Percentiles rank a stretch among this genome's conserved stretches.
Evolutionary conservation across 495 filamentous ascomycete genomes (phyloP).

Genomic region (Acidomyces sp.): DNA sequence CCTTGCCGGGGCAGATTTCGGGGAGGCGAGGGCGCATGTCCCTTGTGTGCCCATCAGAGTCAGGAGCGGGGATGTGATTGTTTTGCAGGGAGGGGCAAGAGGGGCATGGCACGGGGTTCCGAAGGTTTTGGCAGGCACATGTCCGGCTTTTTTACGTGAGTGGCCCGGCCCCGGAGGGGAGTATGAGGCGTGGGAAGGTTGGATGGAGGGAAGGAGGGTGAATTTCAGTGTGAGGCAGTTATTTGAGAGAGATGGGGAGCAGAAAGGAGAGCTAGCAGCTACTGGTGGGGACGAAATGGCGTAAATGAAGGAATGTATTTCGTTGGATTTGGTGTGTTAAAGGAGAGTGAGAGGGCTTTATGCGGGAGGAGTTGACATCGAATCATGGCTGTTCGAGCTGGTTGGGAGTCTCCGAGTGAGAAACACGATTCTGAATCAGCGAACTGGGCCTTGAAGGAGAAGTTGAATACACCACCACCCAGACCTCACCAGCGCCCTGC

Average conservation of each 20-base stretch:
- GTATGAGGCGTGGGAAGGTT: conserved; percentile 59
- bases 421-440: too few species aligned
- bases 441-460: too few species aligned
- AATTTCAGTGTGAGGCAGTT: conserved; percentile 91
- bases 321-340: too few species aligned
- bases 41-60: conserved; percentile 71
- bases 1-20: conserved; percentile 46
- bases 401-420: too few species aligned
- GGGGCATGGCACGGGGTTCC: conserved; percentile 87
- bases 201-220: conserved; percentile 74
- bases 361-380: too few species aligned
- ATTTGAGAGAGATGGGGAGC: conserved; percentile 38
- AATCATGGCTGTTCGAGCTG: too few species aligned
- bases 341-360: too few species aligned
- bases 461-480: too few species aligned
- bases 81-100: conserved; percentile 26
- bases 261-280: too few species aligned
- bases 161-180: conserved; percentile 50
- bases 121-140: conserved; percentile 61
- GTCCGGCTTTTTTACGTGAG: conserved; percentile 55
- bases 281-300: too few species aligned
- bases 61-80: conserved; percentile 64
- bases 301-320: too few species aligned
- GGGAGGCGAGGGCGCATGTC: conserved; percentile 21
- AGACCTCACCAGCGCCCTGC: too few species aligned